phyloP scores from a whole-genome alignment of 176 grass and related monocot species.

The Themeda triandra region DNA sequence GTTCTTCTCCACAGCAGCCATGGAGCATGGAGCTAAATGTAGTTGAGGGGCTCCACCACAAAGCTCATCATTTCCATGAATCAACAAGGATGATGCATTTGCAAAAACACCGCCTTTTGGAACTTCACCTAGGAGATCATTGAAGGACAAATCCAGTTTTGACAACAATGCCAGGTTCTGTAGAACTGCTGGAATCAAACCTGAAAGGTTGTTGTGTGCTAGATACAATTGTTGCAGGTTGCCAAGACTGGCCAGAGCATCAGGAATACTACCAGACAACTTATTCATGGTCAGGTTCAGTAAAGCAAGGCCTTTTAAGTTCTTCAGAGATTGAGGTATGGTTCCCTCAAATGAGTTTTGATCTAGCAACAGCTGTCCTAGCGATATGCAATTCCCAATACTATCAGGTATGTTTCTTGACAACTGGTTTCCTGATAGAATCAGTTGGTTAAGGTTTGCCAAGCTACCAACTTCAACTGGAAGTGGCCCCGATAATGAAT shows the following conservation, averaged over 20 bases:
- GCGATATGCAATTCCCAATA: slow-evolving; percentile 20
- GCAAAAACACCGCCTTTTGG: slow-evolving; percentile 35
- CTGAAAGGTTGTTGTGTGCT: slow-evolving; percentile 37
- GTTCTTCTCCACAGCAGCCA: neutral
- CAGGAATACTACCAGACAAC: slow-evolving; percentile 4
- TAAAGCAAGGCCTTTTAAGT: neutral
- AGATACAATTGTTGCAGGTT: slow-evolving; percentile 22
- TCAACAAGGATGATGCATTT: slow-evolving; percentile 14
- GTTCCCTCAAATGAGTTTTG: slow-evolving; percentile 30
- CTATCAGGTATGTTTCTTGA: slow-evolving; percentile 32
- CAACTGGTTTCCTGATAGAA: slow-evolving; percentile 32
- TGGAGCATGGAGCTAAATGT: slow-evolving; percentile 5
- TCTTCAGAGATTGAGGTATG: slow-evolving; percentile 28
- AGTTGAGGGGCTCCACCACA: slow-evolving; percentile 37
- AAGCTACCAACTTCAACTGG: slow-evolving; percentile 20
- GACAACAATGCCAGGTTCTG: neutral
- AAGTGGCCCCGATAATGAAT: slow-evolving; percentile 1
- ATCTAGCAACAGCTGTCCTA: slow-evolving; percentile 29
- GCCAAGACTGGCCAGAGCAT: neutral
- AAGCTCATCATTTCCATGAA: slow-evolving; percentile 25
- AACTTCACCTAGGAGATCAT: slow-evolving; percentile 42
- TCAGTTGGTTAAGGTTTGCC: neutral
- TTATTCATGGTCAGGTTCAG: slow-evolving; percentile 37
- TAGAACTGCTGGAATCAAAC: slow-evolving; percentile 10
- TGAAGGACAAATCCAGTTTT: slow-evolving; percentile 36